phyloP scores from a whole-genome alignment of 106 monocot species.

The Apostasia ramifera region DNA sequence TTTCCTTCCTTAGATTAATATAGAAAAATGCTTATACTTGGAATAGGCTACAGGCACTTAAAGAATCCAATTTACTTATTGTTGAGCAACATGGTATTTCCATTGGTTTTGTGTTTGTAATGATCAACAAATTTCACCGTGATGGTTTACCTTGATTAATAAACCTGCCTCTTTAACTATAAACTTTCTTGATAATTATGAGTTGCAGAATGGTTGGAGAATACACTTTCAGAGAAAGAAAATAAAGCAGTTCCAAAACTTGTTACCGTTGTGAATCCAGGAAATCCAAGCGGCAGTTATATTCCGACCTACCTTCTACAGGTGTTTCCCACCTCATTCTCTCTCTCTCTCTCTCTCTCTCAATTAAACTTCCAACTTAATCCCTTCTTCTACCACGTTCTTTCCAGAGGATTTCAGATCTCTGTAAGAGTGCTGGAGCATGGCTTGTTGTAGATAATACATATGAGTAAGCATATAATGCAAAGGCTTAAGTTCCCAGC shows the following conservation, averaged over 20 bases:
- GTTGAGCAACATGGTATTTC: not conserved
- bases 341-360: not conserved
- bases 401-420: constrained; percentile 88
- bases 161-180: not conserved
- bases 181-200: constrained; percentile 9
- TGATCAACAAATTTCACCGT: not conserved
- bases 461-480: constrained; percentile 73
- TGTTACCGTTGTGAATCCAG: constrained; percentile 97
- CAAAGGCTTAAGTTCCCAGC: not conserved
- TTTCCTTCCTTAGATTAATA: too few species aligned
- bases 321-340: constrained; percentile 31
- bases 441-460: constrained; percentile 99
- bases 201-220: constrained; percentile 81
- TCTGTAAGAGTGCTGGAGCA: constrained; percentile 72
- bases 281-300: constrained; percentile 78
- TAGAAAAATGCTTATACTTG: too few species aligned
- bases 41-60: too few species aligned
- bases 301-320: constrained; percentile 64
- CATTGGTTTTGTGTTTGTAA: not conserved
- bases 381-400: constrained; percentile 1
- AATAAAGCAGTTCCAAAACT: constrained; percentile 74
- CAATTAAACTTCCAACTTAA: not conserved
- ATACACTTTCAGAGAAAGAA: constrained; percentile 33
- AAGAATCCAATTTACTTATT: too few species aligned
- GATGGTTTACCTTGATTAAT: not conserved